Percentiles rank a stretch among this genome's conserved stretches.
phyloP scores from a whole-genome alignment of 495 filamentous ascomycete genomes.

The Neurospora hispaniola region DNA sequence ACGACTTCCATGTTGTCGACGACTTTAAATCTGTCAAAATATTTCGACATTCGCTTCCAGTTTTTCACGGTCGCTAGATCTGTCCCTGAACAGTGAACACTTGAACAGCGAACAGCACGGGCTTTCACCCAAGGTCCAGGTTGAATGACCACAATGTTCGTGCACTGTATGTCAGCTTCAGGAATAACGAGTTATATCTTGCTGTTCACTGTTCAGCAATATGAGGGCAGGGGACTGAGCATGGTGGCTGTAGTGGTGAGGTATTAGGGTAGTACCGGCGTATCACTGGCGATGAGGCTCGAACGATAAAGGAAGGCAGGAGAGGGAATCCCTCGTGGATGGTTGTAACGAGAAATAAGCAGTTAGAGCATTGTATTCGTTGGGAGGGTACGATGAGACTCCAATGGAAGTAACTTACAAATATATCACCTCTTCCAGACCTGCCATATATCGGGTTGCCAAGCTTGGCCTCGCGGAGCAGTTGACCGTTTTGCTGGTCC shows the following conservation, averaged over 20 bases:
- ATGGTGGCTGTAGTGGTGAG: neutral
- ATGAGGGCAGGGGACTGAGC: too few species aligned
- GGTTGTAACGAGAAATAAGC: neutral
- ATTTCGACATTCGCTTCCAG: neutral
- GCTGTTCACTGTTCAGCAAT: neutral
- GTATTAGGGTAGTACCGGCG: neutral
- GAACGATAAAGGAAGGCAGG: neutral
- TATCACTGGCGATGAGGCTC: neutral
- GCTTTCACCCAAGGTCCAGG: neutral
- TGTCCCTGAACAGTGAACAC: neutral
- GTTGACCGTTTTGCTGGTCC: neutral
- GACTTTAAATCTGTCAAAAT: neutral
- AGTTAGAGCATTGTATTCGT: too few species aligned
- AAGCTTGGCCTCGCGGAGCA: neutral
- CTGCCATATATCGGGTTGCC: too few species aligned
- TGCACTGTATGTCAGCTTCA: neutral
- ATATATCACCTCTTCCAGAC: too few species aligned
- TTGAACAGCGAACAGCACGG: neutral
- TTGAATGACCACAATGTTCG: neutral
- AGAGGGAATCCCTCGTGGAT: neutral
- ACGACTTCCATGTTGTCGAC: neutral
- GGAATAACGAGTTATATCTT: neutral
- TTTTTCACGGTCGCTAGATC: neutral
- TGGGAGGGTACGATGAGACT: too few species aligned
- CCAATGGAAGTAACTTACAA: too few species aligned